Base-by-base conservation (phyloP, 2,329 filamentous ascomycete species). In the Calonectria hongkongensis region DNA sequence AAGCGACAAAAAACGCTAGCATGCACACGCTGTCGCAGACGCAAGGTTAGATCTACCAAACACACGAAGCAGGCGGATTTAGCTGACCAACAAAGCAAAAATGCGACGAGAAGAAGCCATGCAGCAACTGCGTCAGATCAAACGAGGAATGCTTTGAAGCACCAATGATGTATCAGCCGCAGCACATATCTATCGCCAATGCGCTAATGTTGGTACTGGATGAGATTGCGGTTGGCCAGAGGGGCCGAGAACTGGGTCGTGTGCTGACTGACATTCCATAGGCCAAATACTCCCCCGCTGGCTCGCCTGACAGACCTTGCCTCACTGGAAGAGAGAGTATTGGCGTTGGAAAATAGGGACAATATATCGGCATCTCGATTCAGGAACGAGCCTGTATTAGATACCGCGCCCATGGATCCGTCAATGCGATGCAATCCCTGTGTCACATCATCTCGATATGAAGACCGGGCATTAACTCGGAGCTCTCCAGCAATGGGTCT, bases 401-500 rank as follows among this genome's bases (percentile, higher is more conserved):
- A 58, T 27, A 3, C 18, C 5, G 5, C 54, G 2, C 12, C 21
- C n/a, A 21, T 27, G 6, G 28, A 41, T 18, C 54, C n/a, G 12
- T n/a, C 16, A 27, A 25, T 41, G 33, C 33, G 16, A 4, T 2
- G n/a, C 7, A 41, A 25, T 16, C 13, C 10, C 41, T 33, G 25
- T 15, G n/a, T 33, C 4, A 27, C 33, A 27, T 9, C 33, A 8
- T 9, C 33, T 27, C 4, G n/a, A 33, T 27, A 25, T 41, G 54
- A 41, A 10, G 33, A 39, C 16, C 12, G n/a, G 21, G n/a, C 21
- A 2, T 41, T 58, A 21, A 33, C 54, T 16, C 30, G 33, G 8
- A 58, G 54, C 10, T 33, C 54, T 15, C 54, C 54, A 27, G 54
- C 54, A 33, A 58, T 58, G 54, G 54, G 54, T 39, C 33, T 58